A percentile compares a stretch with the other conserved stretches of the same genome.
Conservation (phyloP, 768 basidiomycete genomes). For the Asterophora lycoperdoides region DNA sequence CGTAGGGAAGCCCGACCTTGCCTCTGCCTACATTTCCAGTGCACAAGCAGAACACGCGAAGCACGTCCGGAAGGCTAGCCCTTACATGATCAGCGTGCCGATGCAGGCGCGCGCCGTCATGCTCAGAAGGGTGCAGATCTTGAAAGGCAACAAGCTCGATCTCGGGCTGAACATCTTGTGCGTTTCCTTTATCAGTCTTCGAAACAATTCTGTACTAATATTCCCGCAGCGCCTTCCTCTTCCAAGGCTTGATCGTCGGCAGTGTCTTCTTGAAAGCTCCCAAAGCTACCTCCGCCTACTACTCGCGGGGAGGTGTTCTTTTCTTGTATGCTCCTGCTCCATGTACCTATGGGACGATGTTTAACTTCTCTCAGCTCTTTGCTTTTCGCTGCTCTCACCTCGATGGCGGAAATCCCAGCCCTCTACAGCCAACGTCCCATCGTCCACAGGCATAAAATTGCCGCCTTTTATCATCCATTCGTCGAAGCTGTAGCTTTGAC, state of each 20-base stretch:
- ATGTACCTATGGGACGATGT: constrained; percentile 7
- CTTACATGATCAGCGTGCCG: constrained; percentile 41
- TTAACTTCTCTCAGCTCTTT: constrained; percentile 10
- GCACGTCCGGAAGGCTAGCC: constrained; percentile 34
- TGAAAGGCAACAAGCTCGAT: constrained; percentile 35
- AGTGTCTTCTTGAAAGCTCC: constrained; percentile 61
- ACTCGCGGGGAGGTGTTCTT: constrained; percentile 76
- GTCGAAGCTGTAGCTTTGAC: constrained; percentile 44
- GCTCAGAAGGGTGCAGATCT: constrained; percentile 40
- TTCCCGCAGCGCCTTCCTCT: constrained; percentile 42
- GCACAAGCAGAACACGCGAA: constrained; percentile 49
- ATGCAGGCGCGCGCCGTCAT: constrained; percentile 46
- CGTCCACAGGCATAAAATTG: constrained; percentile 49
- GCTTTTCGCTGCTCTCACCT: constrained; percentile 7
- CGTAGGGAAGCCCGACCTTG: constrained; percentile 41
- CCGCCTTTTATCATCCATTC: constrained; percentile 48
- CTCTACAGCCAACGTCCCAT: constrained; percentile 60
- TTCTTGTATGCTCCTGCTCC: constrained; percentile 52
- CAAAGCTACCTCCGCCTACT: constrained; percentile 55
- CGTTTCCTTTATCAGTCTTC: constrained; percentile 22
- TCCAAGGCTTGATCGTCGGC: constrained; percentile 51
- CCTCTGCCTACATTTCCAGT: constrained; percentile 41
- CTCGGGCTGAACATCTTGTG: constrained; percentile 33
- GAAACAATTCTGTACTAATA: background rate
- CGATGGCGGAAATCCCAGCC: constrained; percentile 27